phyloP scores from a whole-genome alignment of 2,329 filamentous ascomycete genomes.

The Alternaria dauci region DNA sequence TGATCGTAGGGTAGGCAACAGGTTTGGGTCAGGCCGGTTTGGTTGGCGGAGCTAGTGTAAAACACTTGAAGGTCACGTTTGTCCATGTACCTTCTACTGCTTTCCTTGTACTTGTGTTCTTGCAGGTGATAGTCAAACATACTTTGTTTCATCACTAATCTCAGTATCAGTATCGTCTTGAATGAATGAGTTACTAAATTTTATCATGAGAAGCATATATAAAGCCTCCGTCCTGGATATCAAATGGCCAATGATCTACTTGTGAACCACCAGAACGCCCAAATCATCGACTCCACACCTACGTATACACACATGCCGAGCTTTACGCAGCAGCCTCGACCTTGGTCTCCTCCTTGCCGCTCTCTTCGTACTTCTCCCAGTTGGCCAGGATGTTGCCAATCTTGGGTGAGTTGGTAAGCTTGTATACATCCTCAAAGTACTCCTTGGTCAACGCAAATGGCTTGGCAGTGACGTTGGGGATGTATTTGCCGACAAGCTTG shows the following conservation, averaged over 20 bases:
- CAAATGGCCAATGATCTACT: conserved; percentile 4
- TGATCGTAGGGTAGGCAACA: neutral
- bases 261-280: conserved; percentile 7
- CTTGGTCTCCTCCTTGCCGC: conserved; percentile 41
- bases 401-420: conserved; percentile 81
- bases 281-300: neutral
- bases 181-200: conserved; percentile 13
- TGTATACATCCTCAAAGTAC: conserved; percentile 99
- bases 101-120: neutral
- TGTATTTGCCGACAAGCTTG: conserved; percentile 98
- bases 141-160: neutral
- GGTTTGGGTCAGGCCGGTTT: neutral
- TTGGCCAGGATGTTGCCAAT: conserved; percentile 85
- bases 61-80: neutral
- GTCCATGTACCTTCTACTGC: neutral
- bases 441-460: conserved; percentile 97
- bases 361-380: conserved; percentile 63
- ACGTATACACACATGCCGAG: neutral
- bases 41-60: neutral
- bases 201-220: conserved; percentile 2
- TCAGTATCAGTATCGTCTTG: neutral
- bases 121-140: neutral
- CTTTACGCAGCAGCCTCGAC: conserved; percentile 30
- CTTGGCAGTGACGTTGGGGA: conserved; percentile 96
- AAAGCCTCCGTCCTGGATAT: conserved; percentile 14